Base-by-base conservation (phyloP, 1,284 basidiomycete species). In the Inonotus hispidus region DNA sequence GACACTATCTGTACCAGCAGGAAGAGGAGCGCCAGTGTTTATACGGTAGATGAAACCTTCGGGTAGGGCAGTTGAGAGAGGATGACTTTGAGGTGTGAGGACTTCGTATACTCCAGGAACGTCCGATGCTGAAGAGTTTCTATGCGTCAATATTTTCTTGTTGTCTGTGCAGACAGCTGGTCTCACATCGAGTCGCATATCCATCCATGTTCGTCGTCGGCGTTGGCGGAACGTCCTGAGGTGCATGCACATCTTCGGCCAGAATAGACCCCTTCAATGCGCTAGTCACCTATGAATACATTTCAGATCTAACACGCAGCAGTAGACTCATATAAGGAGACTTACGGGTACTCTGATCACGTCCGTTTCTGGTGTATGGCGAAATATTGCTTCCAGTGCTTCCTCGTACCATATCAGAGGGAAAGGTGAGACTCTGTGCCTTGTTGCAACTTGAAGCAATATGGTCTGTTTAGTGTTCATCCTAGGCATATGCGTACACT, bases 131-230 rank as follows among this genome's bases (percentile, higher is more conserved):
- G 66, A 47, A 10, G 41, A 43, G 23, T 32, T 32, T 8, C 32
- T 3, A 32, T 32, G 3, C 32, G 47, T 13, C 45, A 25, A 25
- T 29, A 1, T 6, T 21, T 8, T 6, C 4, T 21, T 13, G 16
- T 43, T 32, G 25, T 8, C 7, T 16, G 25, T 16, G 19, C 41
- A 27, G 14, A 27, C 13, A 37, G 11, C 1, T 58, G 2, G 25
- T 63, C 82, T 63, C 69, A 90, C 88, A 84, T 66, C 81, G 76
- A 1, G 94, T 72, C 1, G 93, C 93, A 69, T 95, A 95, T 1
- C 93, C 93, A 69, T 95, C 93, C 10, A 93, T 91, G 64, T 86
- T 95, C 5, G 92, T 93, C 0, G 90, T 92, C 3, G 77, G 73
- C 0, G 79, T 79, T 11, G 72, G 69, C 1, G 90, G 90, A 1